phyloP scores from a whole-genome alignment of 192 early-diverging fungal species.

The Coemansia sp. region DNA sequence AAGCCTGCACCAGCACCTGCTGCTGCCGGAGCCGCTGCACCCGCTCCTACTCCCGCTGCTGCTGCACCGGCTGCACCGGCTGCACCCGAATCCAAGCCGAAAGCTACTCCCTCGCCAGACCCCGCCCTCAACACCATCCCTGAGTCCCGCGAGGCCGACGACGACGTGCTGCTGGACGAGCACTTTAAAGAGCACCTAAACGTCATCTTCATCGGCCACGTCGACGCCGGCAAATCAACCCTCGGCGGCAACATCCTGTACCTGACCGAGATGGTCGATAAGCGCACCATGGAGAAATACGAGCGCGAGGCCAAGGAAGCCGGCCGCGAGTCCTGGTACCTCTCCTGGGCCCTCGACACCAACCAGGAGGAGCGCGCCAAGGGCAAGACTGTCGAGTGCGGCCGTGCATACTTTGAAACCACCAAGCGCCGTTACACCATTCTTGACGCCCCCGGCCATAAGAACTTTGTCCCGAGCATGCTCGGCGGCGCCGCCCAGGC shows the following conservation, averaged over 20 bases:
- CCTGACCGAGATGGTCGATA: slow-evolving; percentile 98
- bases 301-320: slow-evolving; percentile 98
- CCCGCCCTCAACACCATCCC: slow-evolving; percentile 1
- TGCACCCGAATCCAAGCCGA: slow-evolving; percentile 3
- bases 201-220: slow-evolving; percentile 99
- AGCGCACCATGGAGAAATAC: slow-evolving; percentile 99
- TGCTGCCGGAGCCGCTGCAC: too few relatives aligned
- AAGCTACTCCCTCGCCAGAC: background rate
- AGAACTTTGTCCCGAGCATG: slow-evolving; percentile 98
- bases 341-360: slow-evolving; percentile 98
- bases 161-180: slow-evolving; percentile 65
- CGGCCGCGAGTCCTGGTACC: slow-evolving; percentile 96
- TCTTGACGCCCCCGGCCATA: slow-evolving; percentile 98
- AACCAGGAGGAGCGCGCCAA: slow-evolving; percentile 96
- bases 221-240: slow-evolving; percentile 96
- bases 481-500: slow-evolving; percentile 95
- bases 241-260: slow-evolving; percentile 95
- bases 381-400: slow-evolving; percentile 99
- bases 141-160: slow-evolving; percentile 55
- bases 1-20: slow-evolving; percentile 26
- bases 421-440: slow-evolving; percentile 93
- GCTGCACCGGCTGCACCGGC: slow-evolving; percentile 1
- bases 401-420: slow-evolving; percentile 97
- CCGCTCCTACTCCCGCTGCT: slow-evolving; percentile 7
- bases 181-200: slow-evolving; percentile 94